Conservation (phyloP, 2,329 filamentous ascomycete genomes). For the Ploettnerulaceae sp. region DNA sequence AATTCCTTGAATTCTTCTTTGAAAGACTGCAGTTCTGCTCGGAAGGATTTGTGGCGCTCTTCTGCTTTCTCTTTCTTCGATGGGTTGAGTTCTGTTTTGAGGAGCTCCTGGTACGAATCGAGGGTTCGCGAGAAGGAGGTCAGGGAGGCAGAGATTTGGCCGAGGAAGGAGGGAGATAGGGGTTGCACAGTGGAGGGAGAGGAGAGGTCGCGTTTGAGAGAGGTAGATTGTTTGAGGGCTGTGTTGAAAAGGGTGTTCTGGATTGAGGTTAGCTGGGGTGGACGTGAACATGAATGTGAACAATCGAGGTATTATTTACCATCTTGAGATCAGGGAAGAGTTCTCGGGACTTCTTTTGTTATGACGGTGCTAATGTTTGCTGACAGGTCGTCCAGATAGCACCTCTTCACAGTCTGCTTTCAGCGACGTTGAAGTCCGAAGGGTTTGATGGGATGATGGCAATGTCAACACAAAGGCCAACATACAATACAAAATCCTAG, state of each 20-base stretch:
- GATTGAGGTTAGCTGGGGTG: constrained; percentile 12
- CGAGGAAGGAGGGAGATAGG: constrained; percentile 57
- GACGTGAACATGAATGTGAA: background rate
- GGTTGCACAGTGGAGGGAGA: constrained; percentile 56
- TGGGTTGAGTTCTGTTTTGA: constrained; percentile 82
- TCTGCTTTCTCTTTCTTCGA: constrained; percentile 89
- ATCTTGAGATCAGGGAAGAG: constrained; percentile 12
- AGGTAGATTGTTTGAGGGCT: constrained; percentile 76
- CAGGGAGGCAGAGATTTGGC: constrained; percentile 73
- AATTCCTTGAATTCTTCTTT: constrained; percentile 71
- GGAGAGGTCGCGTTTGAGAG: constrained; percentile 72
- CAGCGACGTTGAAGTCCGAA: background rate
- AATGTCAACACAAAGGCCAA: constrained; percentile 6
- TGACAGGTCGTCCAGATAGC: background rate
- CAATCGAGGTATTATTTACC: constrained; percentile 11
- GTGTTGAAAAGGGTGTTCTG: constrained; percentile 84
- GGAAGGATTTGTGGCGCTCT: constrained; percentile 81
- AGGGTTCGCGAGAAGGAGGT: constrained; percentile 81
- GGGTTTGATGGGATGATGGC: background rate
- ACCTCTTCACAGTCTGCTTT: background rate
- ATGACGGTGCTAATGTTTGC: background rate
- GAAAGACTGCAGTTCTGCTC: constrained; percentile 75
- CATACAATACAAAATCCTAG: background rate
- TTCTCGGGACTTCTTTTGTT: background rate
- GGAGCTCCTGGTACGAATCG: constrained; percentile 83